Conservation (phyloP, 1,139 yeast species). For the Kurtzmaniella quercitrusa region DNA sequence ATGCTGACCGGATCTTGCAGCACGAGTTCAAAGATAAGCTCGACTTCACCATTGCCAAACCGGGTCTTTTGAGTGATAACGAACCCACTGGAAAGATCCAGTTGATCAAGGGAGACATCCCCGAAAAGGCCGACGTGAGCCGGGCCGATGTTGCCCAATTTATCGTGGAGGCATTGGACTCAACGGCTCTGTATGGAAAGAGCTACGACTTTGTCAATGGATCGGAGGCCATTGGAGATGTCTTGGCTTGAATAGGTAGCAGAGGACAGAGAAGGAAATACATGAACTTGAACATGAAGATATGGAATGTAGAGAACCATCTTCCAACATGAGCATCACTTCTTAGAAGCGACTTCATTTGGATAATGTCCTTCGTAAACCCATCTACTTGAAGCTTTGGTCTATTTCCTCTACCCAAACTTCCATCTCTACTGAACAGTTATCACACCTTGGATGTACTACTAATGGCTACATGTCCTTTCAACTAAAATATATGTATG, state of each 20-base stretch:
- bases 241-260: neutral
- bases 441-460: no score
- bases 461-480: neutral
- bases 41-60: constrained; percentile 51
- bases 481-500: neutral
- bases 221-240: constrained; percentile 5
- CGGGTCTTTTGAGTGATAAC: constrained; percentile 39
- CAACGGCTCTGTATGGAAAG: constrained; percentile 22
- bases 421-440: no score
- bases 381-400: no score
- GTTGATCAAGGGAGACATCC: constrained; percentile 12
- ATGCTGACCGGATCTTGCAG: constrained; percentile 48
- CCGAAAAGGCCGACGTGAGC: constrained; percentile 16
- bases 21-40: constrained; percentile 28
- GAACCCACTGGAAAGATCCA: constrained; percentile 34
- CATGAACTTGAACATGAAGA: no score
- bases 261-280: no score
- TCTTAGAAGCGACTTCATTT: no score
- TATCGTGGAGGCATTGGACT: constrained; percentile 18
- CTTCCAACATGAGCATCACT: no score
- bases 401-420: no score
- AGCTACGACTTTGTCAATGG: constrained; percentile 24
- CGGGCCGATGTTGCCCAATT: constrained; percentile 31
- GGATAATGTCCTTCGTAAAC: no score
- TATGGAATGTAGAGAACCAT: no score